Evolutionary conservation across 192 early-diverging fungal genomes (phyloP).

Genomic region (Coemansia sp.): DNA sequence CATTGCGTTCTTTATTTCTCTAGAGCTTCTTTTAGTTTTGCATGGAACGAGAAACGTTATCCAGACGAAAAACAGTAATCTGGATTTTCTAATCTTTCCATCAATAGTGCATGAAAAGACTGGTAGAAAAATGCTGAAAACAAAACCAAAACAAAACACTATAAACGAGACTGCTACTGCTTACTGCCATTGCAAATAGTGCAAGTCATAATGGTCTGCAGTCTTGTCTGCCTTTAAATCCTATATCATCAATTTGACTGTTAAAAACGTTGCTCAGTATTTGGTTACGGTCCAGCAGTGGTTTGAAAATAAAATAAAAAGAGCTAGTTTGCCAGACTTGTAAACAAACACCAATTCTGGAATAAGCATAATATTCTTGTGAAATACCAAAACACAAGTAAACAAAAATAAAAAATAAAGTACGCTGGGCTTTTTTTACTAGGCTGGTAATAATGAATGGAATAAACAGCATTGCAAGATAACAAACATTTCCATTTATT

Average conservation of each 20-base stretch:
- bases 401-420: not conserved
- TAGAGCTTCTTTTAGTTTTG: not conserved
- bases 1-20: constrained; percentile 1
- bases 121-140: not conserved
- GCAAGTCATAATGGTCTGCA: not conserved
- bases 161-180: not conserved
- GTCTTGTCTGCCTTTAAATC: not conserved
- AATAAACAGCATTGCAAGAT: not conserved
- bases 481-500: not conserved
- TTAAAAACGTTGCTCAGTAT: not conserved
- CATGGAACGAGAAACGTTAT: not conserved
- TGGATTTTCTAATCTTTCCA: not conserved
- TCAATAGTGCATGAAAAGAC: not conserved
- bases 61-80: constrained; percentile 1
- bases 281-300: not conserved
- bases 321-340: not conserved
- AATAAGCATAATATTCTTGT: no score
- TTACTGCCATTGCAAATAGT: not conserved
- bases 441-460: not conserved
- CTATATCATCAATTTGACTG: not conserved
- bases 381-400: not conserved
- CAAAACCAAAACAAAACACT: not conserved
- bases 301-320: not conserved
- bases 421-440: not conserved
- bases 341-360: not conserved